Evolutionary conservation across 148 eudicot species (phyloP).

Genomic region (Oxyria digyna): DNA sequence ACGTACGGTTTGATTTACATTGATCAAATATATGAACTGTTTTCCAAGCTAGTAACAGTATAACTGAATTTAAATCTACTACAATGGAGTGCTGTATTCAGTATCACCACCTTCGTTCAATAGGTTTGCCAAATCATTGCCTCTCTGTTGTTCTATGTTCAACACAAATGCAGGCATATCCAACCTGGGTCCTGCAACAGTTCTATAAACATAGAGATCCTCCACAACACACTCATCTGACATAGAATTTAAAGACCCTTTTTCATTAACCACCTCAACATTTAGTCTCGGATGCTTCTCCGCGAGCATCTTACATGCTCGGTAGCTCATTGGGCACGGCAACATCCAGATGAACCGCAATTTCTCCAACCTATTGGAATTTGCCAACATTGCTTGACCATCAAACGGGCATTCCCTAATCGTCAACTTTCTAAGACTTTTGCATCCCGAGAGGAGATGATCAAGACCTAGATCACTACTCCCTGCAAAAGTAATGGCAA

Average conservation of each 20-base stretch:
- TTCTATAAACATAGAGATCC: constrained; percentile 66
- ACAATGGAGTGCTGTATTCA: too few relatives aligned
- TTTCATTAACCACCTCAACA: constrained; percentile 79
- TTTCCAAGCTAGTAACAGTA: too few relatives aligned
- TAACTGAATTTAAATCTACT: too few relatives aligned
- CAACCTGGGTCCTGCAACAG: constrained; percentile 63
- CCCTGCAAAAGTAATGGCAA: constrained; percentile 78
- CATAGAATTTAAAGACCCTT: constrained; percentile 38
- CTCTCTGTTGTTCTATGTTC: constrained; percentile 21
- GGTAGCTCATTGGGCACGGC: constrained; percentile 65
- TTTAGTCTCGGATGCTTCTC: constrained; percentile 22
- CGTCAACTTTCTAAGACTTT: constrained; percentile 64
- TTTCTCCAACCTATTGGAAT: constrained; percentile 80
- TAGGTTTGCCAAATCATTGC: too few relatives aligned
- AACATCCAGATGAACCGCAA: constrained; percentile 99
- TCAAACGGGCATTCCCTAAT: constrained; percentile 90
- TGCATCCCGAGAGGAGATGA: constrained; percentile 67
- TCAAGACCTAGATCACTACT: constrained; percentile 73
- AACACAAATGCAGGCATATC: constrained; percentile 63
- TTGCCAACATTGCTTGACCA: constrained; percentile 61
- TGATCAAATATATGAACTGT: too few relatives aligned
- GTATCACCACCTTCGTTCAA: too few relatives aligned
- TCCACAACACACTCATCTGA: constrained; percentile 51
- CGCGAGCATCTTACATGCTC: constrained; percentile 41
- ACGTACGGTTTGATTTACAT: too few relatives aligned